Evolutionary conservation across 192 early-diverging fungal species (phyloP).

Genomic region (Thoreauomyces humboldtii): DNA sequence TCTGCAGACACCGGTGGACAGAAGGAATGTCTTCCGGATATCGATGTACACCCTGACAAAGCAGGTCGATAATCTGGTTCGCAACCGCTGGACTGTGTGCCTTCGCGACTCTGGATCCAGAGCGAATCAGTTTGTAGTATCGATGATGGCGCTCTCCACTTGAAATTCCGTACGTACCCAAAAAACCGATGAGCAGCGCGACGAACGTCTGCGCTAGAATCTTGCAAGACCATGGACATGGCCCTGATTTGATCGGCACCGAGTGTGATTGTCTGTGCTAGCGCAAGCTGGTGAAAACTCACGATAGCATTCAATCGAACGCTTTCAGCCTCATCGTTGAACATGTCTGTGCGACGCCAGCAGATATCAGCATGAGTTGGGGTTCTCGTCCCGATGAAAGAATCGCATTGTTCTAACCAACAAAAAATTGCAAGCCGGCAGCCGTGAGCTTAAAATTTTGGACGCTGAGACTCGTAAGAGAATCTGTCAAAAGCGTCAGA

Average conservation of each 20-base stretch:
- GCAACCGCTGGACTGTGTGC: constrained; percentile 34
- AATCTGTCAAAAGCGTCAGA: too few species aligned
- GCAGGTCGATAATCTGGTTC: constrained; percentile 51
- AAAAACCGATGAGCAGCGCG: constrained; percentile 73
- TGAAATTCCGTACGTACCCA: constrained; percentile 41
- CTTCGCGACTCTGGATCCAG: background rate
- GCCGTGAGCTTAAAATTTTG: background rate
- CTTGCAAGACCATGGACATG: constrained; percentile 74
- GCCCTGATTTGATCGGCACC: constrained; percentile 74
- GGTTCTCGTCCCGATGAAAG: too few species aligned
- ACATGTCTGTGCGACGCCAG: constrained; percentile 80
- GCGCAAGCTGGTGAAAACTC: constrained; percentile 71
- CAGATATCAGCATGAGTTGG: too few species aligned
- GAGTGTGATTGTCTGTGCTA: constrained; percentile 50
- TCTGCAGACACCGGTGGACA: constrained; percentile 64
- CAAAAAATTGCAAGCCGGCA: background rate
- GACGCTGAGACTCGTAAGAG: background rate
- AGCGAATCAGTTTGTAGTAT: background rate
- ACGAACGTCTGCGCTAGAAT: constrained; percentile 65
- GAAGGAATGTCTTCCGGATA: constrained; percentile 70
- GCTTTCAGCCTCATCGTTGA: constrained; percentile 89
- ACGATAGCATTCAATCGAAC: constrained; percentile 80
- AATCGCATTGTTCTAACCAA: too few species aligned
- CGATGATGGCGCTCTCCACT: background rate
- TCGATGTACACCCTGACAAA: constrained; percentile 60